These are phyloP conservation scores for Ballota nigra DNA, from an alignment of 257 asterid genomes.

Conservation along the genomic window DNA sequence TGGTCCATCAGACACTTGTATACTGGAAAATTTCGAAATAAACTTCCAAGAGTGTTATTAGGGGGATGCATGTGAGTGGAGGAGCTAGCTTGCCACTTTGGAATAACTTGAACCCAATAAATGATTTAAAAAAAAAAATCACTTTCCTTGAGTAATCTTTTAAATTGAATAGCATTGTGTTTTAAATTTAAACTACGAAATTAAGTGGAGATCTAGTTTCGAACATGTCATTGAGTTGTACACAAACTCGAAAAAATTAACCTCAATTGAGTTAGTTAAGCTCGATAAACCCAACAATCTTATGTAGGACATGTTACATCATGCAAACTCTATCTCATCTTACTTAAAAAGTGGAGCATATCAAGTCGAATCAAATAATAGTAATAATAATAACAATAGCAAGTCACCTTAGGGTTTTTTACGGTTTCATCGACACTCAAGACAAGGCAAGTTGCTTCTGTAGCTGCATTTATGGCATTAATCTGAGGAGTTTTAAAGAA, in stretches of 20 bases:
- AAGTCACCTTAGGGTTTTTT: constrained; percentile 77
- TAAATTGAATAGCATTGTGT: no score
- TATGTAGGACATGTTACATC: not conserved
- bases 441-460: constrained; percentile 90
- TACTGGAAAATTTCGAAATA: not conserved
- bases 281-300: not conserved
- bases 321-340: no score
- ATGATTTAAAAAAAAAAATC: not conserved
- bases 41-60: not conserved
- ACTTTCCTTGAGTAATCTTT: no score
- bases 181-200: not conserved
- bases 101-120: no score
- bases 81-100: not conserved
- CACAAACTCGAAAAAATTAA: not conserved
- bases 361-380: not conserved
- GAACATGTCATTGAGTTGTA: not conserved
- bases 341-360: not conserved
- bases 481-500: constrained; percentile 38
- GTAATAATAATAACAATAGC: not conserved
- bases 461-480: constrained; percentile 88
- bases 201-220: not conserved
- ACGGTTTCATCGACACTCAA: constrained; percentile 89
- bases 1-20: not conserved
- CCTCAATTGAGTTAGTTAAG: no score
- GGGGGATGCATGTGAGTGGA: not conserved